Base-by-base conservation (phyloP, 2,329 filamentous ascomycete genomes). In the Aspergillus alliaceus region DNA sequence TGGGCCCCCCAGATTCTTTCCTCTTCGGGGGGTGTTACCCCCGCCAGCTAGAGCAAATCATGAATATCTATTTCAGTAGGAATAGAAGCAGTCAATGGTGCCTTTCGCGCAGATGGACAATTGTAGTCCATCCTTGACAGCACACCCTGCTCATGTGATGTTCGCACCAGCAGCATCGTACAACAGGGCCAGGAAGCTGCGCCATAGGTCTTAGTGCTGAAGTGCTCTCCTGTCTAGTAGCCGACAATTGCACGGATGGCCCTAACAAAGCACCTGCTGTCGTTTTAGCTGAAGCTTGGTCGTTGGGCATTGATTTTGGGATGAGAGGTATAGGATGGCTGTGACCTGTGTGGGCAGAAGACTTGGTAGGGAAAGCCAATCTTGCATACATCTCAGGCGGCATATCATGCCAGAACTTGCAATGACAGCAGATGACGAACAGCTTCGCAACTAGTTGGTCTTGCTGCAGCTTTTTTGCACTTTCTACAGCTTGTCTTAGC, bases 131-230 rank as follows among this genome's bases (percentile, higher is more conserved):
- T 7, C 87, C 88, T 11, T 86, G 82, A 69, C 88, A 91, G 73
- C 88, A 91, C 57, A 75, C 77, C 14, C 82, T 87, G 62, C 80
- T 86, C 87, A 91, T 90, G 50, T 83, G 82, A 74, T 91, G 88
- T 42, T 79, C 78, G 69, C 88, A 91, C 88, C 88, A 90, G 8
- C 87, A 87, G 69, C 88, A 90, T 62, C 82, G 84, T 25, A 89
- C 84, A 66, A 81, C 63, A 9, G 64, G 54, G 44, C 11, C 20
- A 24, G 54, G 46, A n/a, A 48, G 44, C 20, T 53, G 25, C n/a
- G 25, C 8, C 12, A 6, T 22, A 22, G 24, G 22, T 32, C 14
- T 32, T 24, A 27, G 20, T 35, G 44, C 55, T 20, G 59, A 57
- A 8, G 54, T 54, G 29, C 61, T 62, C 14, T 59, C 51, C 25